Conservation (phyloP, 768 basidiomycete genomes). For the Suillus variegatus region DNA sequence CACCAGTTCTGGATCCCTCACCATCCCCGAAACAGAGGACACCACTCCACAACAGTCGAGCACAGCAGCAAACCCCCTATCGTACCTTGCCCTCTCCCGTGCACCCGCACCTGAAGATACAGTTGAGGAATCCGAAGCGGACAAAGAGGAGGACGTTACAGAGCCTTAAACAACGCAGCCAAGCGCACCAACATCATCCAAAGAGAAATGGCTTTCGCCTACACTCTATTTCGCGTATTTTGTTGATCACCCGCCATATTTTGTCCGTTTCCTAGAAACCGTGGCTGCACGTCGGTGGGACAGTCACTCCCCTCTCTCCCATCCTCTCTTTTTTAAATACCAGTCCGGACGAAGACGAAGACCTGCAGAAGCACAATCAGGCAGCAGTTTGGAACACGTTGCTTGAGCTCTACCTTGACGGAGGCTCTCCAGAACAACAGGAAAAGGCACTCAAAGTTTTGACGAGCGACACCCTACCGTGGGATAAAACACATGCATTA, state of each 20-base stretch:
- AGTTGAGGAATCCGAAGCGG: constrained; percentile 16
- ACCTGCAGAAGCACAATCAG: constrained; percentile 65
- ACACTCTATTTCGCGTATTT: constrained; percentile 92
- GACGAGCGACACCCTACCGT: constrained; percentile 60
- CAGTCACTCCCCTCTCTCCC: constrained; percentile 55
- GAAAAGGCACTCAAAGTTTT: constrained; percentile 78
- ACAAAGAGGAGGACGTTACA: constrained; percentile 20
- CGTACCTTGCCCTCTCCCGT: constrained; percentile 76
- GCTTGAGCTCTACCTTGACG: constrained; percentile 85
- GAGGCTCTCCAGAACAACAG: constrained; percentile 14
- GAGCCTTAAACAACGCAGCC: constrained; percentile 25
- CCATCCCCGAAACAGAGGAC: constrained; percentile 43
- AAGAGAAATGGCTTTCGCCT: constrained; percentile 67
- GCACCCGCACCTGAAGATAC: constrained; percentile 36
- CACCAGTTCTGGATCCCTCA: constrained; percentile 58
- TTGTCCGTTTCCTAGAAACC: constrained; percentile 85
- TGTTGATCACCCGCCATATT: constrained; percentile 82
- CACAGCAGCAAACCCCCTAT: constrained; percentile 41
- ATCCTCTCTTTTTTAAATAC: constrained; percentile 7
- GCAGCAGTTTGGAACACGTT: constrained; percentile 94
- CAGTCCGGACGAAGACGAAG: constrained; percentile 40
- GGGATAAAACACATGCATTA: constrained; percentile 88
- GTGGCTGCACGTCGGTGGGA: constrained; percentile 79
- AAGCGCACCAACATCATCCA: constrained; percentile 16
- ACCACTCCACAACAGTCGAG: constrained; percentile 24